Evolutionary conservation across 2,329 filamentous ascomycete genomes (phyloP), one percentile per base, ranked within the genome.

Genomic region (Calonectria fujianensis): DNA sequence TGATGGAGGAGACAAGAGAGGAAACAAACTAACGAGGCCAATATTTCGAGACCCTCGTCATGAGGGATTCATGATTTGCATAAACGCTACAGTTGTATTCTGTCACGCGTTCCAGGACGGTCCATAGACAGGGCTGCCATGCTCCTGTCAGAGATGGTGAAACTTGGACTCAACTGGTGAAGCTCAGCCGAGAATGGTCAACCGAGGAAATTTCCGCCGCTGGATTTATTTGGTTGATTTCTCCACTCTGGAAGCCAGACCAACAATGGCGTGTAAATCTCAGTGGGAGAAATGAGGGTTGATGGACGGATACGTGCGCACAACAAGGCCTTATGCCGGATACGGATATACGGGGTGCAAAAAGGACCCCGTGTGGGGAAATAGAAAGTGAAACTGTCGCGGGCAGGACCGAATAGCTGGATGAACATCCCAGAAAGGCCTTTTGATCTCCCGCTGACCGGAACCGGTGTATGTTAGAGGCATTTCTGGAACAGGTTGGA

Each of bases 141-240:
- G 70, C 61, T 72, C 31, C 70, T 73, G 70, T 69, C 65, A 73
- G 71, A 69, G 50, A 68, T 66, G 50, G 71, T 73, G 71, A 73
- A 73, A 73, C 71, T 32, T 66, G 59, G 32, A 18, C 59, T 66
- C 16, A 50, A 27, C 39, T 39, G 27, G 18, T 50, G 59, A 39
- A 57, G 35, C 16, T 8, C 27, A 59, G 41, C 24, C 59, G 37
- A 61, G 35, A 54, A 31, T 16, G 29, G 27, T 9, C 27, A 29
- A 14, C 31, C 24, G 35, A 63, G 61, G 4, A 65, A 50, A 65
- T 65, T 35, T 39, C 57, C 57, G n/a, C 32, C 35, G 24, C 35
- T 37, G 24, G 57, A 61, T 24, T 61, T 39, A 18, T 8, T 41
- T 16, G 24, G 57, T 24, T 4, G 10, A 24, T 20, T 41, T 39